A percentile compares a stretch with the other conserved stretches of the same genome.
Evolutionary conservation across 2,329 filamentous ascomycete genomes (phyloP).

Genomic region (Kalaharituber pfeilii): DNA sequence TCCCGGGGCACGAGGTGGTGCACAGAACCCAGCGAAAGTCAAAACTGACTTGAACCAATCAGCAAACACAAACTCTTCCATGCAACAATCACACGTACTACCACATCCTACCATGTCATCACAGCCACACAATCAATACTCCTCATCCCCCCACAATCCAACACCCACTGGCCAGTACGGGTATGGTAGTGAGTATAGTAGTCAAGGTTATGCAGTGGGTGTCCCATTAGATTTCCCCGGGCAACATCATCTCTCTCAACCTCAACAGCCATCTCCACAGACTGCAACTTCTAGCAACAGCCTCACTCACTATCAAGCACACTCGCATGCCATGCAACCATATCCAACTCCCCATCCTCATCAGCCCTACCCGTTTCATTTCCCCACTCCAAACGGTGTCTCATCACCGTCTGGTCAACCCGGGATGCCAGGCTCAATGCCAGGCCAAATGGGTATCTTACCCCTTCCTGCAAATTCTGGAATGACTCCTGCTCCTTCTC

Average conservation of each 20-base stretch:
- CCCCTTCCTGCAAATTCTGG: constrained; percentile 15
- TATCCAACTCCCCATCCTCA: constrained; percentile 42
- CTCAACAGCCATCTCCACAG: constrained; percentile 56
- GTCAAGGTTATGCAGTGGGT: constrained; percentile 16
- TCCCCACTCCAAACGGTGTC: constrained; percentile 59
- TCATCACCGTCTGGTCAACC: constrained; percentile 47
- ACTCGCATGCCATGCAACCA: constrained; percentile 58
- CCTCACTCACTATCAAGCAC: constrained; percentile 61
- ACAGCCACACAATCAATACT: constrained; percentile 5
- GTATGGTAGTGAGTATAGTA: constrained; percentile 15
- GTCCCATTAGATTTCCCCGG: constrained; percentile 14
- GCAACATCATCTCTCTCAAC: constrained; percentile 43
- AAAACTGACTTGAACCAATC: constrained; percentile 13
- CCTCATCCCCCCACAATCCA: constrained; percentile 13
- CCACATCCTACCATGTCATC: constrained; percentile 15
- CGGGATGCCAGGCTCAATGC: constrained; percentile 31
- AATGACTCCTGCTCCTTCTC: constrained; percentile 14
- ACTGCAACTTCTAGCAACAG: constrained; percentile 51
- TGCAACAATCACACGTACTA: constrained; percentile 11
- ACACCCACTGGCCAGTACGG: constrained; percentile 14
- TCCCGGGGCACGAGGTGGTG: constrained; percentile 1
- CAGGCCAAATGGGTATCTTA: constrained; percentile 6
- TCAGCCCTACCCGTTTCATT: constrained; percentile 43
- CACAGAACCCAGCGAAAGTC: constrained; percentile 9
- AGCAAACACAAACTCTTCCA: constrained; percentile 10